These are phyloP conservation scores for Martiniozyma abietophila DNA, from an alignment of 805 yeast genomes.

Conservation along the genomic window DNA sequence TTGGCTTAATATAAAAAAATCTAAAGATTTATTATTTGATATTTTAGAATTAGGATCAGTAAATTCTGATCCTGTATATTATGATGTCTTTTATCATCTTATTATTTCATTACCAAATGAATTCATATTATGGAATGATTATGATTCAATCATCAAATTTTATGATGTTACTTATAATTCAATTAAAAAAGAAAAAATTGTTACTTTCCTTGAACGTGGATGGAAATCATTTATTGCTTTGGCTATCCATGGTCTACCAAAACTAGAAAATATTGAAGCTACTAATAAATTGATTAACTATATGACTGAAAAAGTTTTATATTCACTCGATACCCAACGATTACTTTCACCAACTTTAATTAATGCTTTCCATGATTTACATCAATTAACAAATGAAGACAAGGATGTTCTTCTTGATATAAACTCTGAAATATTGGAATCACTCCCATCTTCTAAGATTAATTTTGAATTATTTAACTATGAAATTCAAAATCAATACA, in stretches of 20 bases:
- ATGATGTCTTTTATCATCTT: conserved; percentile 19
- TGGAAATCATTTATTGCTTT: conserved; percentile 22
- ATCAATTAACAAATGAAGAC: conserved; percentile 12
- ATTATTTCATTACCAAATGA: conserved; percentile 17
- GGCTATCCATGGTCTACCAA: conserved; percentile 1
- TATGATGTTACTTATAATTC: conserved; percentile 15
- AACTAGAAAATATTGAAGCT: conserved; percentile 2
- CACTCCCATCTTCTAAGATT: conserved; percentile 18
- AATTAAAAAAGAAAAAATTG: conserved; percentile 18
- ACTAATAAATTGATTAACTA: conserved; percentile 8
- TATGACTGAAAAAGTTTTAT: conserved; percentile 11
- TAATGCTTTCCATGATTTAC: conserved; percentile 8
- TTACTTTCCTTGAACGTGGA: conserved; percentile 17
- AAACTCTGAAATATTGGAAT: conserved; percentile 15
- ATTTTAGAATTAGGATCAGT: conserved; percentile 47
- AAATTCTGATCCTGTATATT: conserved; percentile 43
- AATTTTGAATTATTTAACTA: conserved; percentile 11
- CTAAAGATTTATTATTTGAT: conserved; percentile 35
- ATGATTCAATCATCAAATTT: conserved; percentile 8
- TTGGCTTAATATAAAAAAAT: conserved; percentile 42
- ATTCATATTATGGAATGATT: conserved; percentile 10
- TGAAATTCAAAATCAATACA: conserved; percentile 7
- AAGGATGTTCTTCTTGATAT: conserved; percentile 18
- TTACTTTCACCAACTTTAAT: conserved; percentile 10
- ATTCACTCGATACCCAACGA: conserved; percentile 15